Conservation (phyloP, 73 alveolate species). For the Paramecium sexaurelia region DNA sequence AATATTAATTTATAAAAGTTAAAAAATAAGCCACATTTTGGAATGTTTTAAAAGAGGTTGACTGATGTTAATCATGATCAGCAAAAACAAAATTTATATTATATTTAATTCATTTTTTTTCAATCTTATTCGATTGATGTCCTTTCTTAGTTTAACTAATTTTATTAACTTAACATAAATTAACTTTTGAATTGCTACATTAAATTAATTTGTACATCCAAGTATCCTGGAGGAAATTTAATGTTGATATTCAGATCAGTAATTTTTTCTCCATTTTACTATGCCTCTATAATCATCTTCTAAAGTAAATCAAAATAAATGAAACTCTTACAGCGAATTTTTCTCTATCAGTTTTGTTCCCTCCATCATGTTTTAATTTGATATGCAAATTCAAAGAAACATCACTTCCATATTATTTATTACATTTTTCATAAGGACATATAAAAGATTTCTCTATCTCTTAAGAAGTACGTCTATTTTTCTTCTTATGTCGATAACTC, state of each 20-base stretch:
- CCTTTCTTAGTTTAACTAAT: not conserved
- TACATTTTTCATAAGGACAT: constrained; percentile 82
- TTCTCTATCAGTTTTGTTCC: constrained; percentile 88
- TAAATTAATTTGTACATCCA: constrained; percentile 10
- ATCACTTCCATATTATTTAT: constrained; percentile 83
- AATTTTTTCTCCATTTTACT: constrained; percentile 50
- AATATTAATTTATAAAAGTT: not conserved
- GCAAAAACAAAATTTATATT: not conserved
- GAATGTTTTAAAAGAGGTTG: not conserved
- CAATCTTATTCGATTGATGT: not conserved
- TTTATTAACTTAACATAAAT: not conserved
- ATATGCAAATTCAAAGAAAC: constrained; percentile 83
- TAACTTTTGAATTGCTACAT: constrained; percentile 6
- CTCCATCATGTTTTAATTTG: constrained; percentile 82
- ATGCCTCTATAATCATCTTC: constrained; percentile 60
- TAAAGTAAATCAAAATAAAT: not conserved
- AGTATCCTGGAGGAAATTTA: constrained; percentile 69
- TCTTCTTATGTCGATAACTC: constrained; percentile 71
- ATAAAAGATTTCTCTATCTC: constrained; percentile 74
- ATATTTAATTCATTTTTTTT: not conserved
- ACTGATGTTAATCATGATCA: not conserved
- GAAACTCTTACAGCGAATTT: constrained; percentile 75
- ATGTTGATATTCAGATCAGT: constrained; percentile 53
- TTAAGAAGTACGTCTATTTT: constrained; percentile 79
- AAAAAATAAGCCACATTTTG: not conserved